Percentiles rank a stretch among this genome's conserved stretches.
phyloP scores from a whole-genome alignment of 441 rosid genomes.

The Jatropha podagrica region DNA sequence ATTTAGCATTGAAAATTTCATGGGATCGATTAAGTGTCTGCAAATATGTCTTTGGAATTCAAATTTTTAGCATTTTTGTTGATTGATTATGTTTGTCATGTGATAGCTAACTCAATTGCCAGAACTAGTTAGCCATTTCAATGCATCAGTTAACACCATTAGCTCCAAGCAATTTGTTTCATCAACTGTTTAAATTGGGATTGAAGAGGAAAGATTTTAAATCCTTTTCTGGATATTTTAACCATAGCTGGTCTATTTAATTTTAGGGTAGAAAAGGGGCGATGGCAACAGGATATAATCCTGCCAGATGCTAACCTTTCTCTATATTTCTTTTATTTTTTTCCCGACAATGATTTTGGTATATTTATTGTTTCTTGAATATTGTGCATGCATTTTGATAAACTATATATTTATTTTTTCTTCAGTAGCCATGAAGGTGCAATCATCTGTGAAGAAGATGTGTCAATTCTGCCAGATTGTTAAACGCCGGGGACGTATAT shows the following conservation, averaged over 20 bases:
- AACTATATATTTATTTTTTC: background rate
- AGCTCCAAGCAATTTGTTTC: too few relatives aligned
- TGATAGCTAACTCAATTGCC: too few relatives aligned
- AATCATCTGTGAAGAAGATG: conserved; percentile 95
- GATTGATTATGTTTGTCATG: background rate
- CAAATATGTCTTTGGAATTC: background rate
- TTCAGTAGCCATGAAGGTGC: conserved; percentile 74
- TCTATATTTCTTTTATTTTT: background rate
- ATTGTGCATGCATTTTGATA: conserved; percentile 15
- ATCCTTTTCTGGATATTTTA: background rate
- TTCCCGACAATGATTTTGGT: background rate
- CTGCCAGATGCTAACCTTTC: background rate
- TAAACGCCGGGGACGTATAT: conserved; percentile 84
- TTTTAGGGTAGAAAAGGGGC: background rate
- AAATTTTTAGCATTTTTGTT: background rate
- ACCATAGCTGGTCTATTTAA: background rate
- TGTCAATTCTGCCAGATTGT: conserved; percentile 86
- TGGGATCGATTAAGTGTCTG: background rate
- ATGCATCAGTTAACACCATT: too few relatives aligned
- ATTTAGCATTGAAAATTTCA: background rate
- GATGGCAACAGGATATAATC: background rate
- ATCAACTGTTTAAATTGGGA: too few relatives aligned
- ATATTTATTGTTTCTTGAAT: background rate
- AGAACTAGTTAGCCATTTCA: too few relatives aligned
- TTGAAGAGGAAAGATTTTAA: background rate